A percentile compares a stretch with the other conserved stretches of the same genome.
These are phyloP conservation scores for Dryadomyces quercus-mongolicae DNA, from an alignment of 2,329 filamentous ascomycete genomes.

Conservation along the genomic window DNA sequence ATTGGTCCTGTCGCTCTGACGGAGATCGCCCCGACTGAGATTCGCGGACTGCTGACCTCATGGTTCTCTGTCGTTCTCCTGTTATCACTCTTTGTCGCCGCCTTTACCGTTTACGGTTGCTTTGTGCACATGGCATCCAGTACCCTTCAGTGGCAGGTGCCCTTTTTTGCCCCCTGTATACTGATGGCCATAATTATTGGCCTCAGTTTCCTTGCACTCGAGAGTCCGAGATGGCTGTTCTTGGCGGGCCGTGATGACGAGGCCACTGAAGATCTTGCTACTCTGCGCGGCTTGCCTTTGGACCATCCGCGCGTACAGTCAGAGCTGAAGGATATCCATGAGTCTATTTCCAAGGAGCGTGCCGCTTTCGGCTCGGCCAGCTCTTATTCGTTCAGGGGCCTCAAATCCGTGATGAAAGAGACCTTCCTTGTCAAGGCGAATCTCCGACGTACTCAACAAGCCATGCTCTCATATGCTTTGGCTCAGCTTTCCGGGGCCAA, in stretches of 20 bases:
- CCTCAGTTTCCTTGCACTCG: slow-evolving; percentile 19
- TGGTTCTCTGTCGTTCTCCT: slow-evolving; percentile 26
- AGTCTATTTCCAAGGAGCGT: slow-evolving; percentile 1
- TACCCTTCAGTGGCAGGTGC: slow-evolving; percentile 17
- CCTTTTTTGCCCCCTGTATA: slow-evolving; percentile 18
- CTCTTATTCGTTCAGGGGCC: not conserved
- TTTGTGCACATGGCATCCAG: slow-evolving; percentile 17
- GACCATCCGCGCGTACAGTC: slow-evolving; percentile 16
- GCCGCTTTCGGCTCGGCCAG: not conserved
- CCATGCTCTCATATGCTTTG: slow-evolving; percentile 24
- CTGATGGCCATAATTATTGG: slow-evolving; percentile 16
- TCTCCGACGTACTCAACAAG: slow-evolving; percentile 26
- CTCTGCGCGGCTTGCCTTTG: slow-evolving; percentile 19
- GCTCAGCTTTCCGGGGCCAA: slow-evolving; percentile 32
- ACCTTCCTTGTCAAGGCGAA: slow-evolving; percentile 24
- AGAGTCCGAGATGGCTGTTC: slow-evolving; percentile 23
- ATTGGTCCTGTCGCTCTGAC: slow-evolving; percentile 31
- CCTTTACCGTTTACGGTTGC: slow-evolving; percentile 23
- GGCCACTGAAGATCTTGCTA: slow-evolving; percentile 15
- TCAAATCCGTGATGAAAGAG: slow-evolving; percentile 17
- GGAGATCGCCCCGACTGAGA: slow-evolving; percentile 33
- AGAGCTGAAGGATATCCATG: slow-evolving; percentile 13
- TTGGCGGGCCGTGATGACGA: slow-evolving; percentile 18
- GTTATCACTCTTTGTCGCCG: slow-evolving; percentile 18
- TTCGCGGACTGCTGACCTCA: slow-evolving; percentile 28